These are phyloP conservation scores for Floccularia luteovirens DNA, from an alignment of 768 basidiomycete genomes.

Conservation along the genomic window DNA sequence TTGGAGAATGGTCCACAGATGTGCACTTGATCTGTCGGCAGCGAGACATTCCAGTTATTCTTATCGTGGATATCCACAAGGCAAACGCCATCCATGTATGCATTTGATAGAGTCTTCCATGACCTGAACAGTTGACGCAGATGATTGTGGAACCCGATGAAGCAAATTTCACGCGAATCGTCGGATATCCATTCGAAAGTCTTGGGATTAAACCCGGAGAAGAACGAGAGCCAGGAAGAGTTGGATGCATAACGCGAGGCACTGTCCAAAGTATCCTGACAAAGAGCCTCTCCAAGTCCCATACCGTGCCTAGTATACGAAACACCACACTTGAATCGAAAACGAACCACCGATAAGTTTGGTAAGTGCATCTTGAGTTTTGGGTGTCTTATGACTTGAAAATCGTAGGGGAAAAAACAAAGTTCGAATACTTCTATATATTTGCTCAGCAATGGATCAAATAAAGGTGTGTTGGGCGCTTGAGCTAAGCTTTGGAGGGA, in stretches of 20 bases:
- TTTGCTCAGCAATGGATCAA: conserved; percentile 4
- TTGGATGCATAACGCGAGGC: conserved; percentile 2
- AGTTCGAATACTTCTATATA: conserved; percentile 11
- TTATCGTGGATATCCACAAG: too few species aligned
- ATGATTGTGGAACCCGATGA: conserved; percentile 7
- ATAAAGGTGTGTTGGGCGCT: conserved; percentile 10
- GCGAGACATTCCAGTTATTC: too few species aligned
- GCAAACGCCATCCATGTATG: not conserved
- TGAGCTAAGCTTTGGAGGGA: conserved; percentile 6
- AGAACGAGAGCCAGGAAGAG: conserved; percentile 7
- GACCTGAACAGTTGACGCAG: conserved; percentile 9
- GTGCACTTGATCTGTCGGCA: too few species aligned
- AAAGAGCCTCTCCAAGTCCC: conserved; percentile 4
- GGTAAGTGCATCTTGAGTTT: conserved; percentile 4
- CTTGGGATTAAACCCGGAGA: conserved; percentile 10
- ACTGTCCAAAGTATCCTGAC: conserved; percentile 7
- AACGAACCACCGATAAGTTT: conserved; percentile 11
- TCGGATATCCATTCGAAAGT: conserved; percentile 12
- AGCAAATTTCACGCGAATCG: conserved; percentile 3
- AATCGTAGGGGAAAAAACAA: conserved; percentile 5
- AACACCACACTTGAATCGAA: conserved; percentile 9
- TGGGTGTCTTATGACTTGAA: conserved; percentile 5
- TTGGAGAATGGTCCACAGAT: too few species aligned
- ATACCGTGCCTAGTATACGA: conserved; percentile 1
- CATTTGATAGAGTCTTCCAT: too few species aligned